Base-by-base conservation (phyloP, 192 early-diverging fungal genomes). In the Entrophospora sp. region DNA sequence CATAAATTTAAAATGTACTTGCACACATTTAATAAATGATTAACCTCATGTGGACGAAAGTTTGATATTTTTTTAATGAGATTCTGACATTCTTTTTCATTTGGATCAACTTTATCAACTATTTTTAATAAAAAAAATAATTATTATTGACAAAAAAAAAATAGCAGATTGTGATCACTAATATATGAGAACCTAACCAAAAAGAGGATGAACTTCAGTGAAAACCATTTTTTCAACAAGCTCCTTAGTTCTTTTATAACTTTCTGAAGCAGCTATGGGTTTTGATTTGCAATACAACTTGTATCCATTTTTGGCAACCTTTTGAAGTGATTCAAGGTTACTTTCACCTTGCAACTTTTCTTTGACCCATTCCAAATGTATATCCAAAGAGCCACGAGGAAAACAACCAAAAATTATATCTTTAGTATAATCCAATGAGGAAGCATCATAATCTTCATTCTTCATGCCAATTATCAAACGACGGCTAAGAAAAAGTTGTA, bases 401-500 rank as follows among this genome's bases (percentile, higher is more conserved):
- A 99, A 71, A 51, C 77, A 72, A 22, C 96, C 96, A 31, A 91
- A 43, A 4, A 92, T 81, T 27, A 99, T 77, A 31, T 94, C 90
- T 14, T 77, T 74, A 7, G 92, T 93, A 73, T 89, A 93, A 16
- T 85, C 80, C 0, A 78, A 82, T 3, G 28, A 22, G 40, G 64
- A 57, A 20, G 40, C 38, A 0, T 34, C 48, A n/a, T n/a, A n/a
- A n/a, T n/a, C n/a, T n/a, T n/a, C n/a, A n/a, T n/a, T n/a, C 0
- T 71, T 69, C 1, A 63, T 63, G 5, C 81, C 77, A 13, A 82
- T 64, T 3, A 79, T 32, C 34, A 77, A 74, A 60, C 88, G 83
- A 13, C 96, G 85, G 7, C 86, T 86, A 60, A 92, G 76, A 70
- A 96, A 99, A 31, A 97, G 75, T 71, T 97, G 92, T 57, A 99